A percentile compares a stretch with the other conserved stretches of the same genome.
Conservation (phyloP, 1,139 yeast species). For the Taphrina deformans region DNA sequence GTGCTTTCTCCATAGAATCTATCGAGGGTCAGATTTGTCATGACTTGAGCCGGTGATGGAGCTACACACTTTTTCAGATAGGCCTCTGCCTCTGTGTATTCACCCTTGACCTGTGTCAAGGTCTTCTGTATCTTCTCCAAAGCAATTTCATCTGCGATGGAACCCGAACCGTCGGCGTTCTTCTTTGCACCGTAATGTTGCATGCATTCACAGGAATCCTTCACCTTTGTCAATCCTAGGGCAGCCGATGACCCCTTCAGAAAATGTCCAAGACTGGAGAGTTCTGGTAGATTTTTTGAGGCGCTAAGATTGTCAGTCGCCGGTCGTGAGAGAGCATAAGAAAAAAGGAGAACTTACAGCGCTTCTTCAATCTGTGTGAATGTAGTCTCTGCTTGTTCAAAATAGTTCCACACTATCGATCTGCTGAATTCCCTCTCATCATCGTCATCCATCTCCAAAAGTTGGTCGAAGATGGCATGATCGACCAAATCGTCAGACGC, state of each 20-base stretch:
- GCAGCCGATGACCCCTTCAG: slow-evolving; percentile 96
- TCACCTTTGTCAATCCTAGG: slow-evolving; percentile 76
- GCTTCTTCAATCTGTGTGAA: slow-evolving; percentile 68
- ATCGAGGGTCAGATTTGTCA: neutral
- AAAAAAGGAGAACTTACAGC: slow-evolving; percentile 43
- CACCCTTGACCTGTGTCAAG: slow-evolving; percentile 43
- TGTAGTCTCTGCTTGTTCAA: slow-evolving; percentile 83
- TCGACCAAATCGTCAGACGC: slow-evolving; percentile 63
- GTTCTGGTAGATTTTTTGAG: slow-evolving; percentile 54
- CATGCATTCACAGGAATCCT: slow-evolving; percentile 85
- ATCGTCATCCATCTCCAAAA: slow-evolving; percentile 91
- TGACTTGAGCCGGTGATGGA: neutral
- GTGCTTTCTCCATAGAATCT: slow-evolving; percentile 28
- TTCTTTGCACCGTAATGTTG: slow-evolving; percentile 77
- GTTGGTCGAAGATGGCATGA: slow-evolving; percentile 85
- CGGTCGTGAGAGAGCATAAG: neutral
- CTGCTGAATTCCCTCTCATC: slow-evolving; percentile 78
- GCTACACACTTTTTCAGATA: slow-evolving; percentile 40
- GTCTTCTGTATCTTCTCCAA: slow-evolving; percentile 42
- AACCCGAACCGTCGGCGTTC: slow-evolving; percentile 47
- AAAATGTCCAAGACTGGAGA: slow-evolving; percentile 84
- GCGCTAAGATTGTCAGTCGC: slow-evolving; percentile 8
- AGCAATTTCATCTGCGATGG: slow-evolving; percentile 42
- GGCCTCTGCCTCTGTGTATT: slow-evolving; percentile 45
- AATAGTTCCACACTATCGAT: slow-evolving; percentile 74